These are phyloP conservation scores for Schwanniomyces polymorphus DNA, from an alignment of 805 yeast genomes.

Conservation along the genomic window DNA sequence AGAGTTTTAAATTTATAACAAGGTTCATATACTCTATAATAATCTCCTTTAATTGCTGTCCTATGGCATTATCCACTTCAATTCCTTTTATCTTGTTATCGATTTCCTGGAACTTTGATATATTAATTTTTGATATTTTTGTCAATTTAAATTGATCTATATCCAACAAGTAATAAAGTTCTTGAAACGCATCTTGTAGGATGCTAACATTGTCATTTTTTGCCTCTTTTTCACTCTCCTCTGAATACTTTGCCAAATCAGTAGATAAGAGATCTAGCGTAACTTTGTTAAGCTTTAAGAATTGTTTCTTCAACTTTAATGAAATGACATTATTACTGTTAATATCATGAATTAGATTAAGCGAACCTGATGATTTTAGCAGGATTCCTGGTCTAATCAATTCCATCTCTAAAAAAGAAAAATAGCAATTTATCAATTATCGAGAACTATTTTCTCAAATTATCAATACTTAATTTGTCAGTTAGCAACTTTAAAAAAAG, in stretches of 20 bases:
- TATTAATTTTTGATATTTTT: constrained; percentile 7
- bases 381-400: constrained; percentile 7
- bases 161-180: constrained; percentile 19
- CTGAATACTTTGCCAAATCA: constrained; percentile 9
- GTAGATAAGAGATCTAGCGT: constrained; percentile 22
- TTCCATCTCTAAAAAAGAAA: constrained; percentile 9
- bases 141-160: constrained; percentile 17
- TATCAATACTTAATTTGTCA: not conserved
- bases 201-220: constrained; percentile 6
- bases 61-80: not conserved
- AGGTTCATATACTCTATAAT: constrained; percentile 24
- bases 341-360: constrained; percentile 12
- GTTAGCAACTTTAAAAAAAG: not conserved
- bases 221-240: not conserved
- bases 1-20: constrained; percentile 23
- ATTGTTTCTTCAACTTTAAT: constrained; percentile 18
- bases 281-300: constrained; percentile 13
- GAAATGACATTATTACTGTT: constrained; percentile 33
- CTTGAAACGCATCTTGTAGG: constrained; percentile 21
- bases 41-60: constrained; percentile 7
- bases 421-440: not conserved
- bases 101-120: constrained; percentile 9
- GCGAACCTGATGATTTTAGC: constrained; percentile 7
- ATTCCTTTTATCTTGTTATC: constrained; percentile 7
- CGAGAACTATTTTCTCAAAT: not conserved